A percentile compares a stretch with the other conserved stretches of the same genome.
Evolutionary conservation across 2,329 filamentous ascomycete species (phyloP).

Genomic region (Cryphonectria japonica): DNA sequence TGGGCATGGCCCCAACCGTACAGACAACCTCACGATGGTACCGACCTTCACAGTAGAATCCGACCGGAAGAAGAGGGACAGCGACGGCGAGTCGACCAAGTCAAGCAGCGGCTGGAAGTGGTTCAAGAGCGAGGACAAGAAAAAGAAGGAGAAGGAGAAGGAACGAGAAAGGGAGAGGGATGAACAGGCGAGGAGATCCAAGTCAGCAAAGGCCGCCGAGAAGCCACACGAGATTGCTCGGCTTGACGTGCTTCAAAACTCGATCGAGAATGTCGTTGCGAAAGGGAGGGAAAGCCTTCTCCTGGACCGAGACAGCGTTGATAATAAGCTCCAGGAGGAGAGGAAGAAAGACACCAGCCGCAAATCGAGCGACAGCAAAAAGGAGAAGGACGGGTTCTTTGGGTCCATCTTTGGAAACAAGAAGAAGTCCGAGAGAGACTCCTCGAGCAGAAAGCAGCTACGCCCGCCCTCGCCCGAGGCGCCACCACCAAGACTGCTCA

Average conservation of each 20-base stretch:
- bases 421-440: constrained; percentile 81
- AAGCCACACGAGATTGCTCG: constrained; percentile 77
- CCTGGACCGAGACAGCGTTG: constrained; percentile 75
- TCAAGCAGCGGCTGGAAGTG: constrained; percentile 83
- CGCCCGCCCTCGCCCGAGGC: constrained; percentile 82
- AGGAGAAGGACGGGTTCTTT: constrained; percentile 92
- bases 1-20: constrained; percentile 67
- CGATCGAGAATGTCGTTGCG: constrained; percentile 70
- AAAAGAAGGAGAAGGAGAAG: constrained; percentile 70
- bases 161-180: constrained; percentile 66
- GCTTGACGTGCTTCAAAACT: constrained; percentile 84
- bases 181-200: constrained; percentile 70
- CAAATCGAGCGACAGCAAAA: constrained; percentile 76
- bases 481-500: constrained; percentile 65
- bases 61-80: constrained; percentile 75
- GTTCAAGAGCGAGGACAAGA: constrained; percentile 79
- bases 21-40: constrained; percentile 79
- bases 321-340: constrained; percentile 76
- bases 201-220: constrained; percentile 59
- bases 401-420: constrained; percentile 92
- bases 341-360: constrained; percentile 78
- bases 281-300: constrained; percentile 82
- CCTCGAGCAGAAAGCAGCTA: constrained; percentile 74
- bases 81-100: constrained; percentile 68
- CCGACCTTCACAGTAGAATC: constrained; percentile 68